Conservation (phyloP, 208 protist genomes). For the Pavlovales sp. region DNA sequence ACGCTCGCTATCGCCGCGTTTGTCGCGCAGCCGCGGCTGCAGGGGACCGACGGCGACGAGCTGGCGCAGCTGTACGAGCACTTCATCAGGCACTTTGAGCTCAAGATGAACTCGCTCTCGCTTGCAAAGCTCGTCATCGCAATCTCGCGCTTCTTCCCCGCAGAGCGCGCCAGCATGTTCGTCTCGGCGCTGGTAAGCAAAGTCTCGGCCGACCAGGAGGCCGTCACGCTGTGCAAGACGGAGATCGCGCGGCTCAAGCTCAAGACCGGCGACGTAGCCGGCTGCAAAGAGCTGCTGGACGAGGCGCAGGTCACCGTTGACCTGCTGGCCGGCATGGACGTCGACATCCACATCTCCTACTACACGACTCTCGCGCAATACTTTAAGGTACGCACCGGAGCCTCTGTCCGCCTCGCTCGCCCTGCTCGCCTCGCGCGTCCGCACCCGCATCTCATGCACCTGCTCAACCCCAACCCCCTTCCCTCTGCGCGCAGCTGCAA, state of each 20-base stretch:
- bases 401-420: background rate
- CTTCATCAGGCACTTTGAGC: conserved; percentile 55
- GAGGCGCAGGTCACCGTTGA: background rate
- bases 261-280: background rate
- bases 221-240: background rate
- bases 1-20: conserved; percentile 13
- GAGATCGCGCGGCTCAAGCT: conserved; percentile 26
- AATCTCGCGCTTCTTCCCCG: background rate
- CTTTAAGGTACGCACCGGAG: conserved; percentile 12
- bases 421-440: background rate
- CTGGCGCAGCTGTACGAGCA: conserved; percentile 48
- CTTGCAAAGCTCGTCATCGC: conserved; percentile 41
- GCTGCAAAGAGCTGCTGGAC: conserved; percentile 7
- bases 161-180: background rate
- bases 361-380: conserved; percentile 3
- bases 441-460: conserved; percentile 32
- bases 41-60: background rate
- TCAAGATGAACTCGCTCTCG: conserved; percentile 49
- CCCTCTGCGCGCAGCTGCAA: conserved; percentile 41
- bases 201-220: background rate
- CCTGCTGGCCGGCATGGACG: background rate
- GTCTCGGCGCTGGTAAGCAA: background rate
- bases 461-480: background rate
- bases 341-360: background rate
- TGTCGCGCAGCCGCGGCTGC: conserved; percentile 9